A percentile compares a stretch with the other conserved stretches of the same genome.
These are phyloP conservation scores for Arthrobotrys musiformis DNA, from an alignment of 2,329 filamentous ascomycete genomes.

Conservation along the genomic window DNA sequence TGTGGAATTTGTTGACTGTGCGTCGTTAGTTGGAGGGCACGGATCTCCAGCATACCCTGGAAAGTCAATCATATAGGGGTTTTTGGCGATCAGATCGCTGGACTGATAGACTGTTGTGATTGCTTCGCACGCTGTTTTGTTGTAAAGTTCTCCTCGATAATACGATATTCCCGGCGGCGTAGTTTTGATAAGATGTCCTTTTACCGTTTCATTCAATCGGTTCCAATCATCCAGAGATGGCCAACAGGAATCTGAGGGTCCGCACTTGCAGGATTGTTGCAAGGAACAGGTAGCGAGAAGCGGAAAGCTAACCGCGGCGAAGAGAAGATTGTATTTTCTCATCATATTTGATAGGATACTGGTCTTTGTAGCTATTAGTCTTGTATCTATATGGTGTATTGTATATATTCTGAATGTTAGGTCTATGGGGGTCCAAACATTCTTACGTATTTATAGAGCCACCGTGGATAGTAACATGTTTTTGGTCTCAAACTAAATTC, in stretches of 20 bases:
- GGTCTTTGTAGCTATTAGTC: too few species aligned
- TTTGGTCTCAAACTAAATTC: too few species aligned
- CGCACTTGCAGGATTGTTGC: slow-evolving; percentile 63
- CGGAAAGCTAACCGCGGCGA: neutral
- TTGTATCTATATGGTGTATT: too few species aligned
- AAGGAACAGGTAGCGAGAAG: neutral
- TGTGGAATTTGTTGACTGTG: neutral
- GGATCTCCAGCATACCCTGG: neutral
- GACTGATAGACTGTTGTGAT: neutral
- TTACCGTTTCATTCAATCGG: slow-evolving; percentile 67
- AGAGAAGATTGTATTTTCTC: neutral
- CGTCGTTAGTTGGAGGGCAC: slow-evolving; percentile 44
- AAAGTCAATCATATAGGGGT: neutral
- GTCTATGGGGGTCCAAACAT: too few species aligned
- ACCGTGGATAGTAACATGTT: too few species aligned
- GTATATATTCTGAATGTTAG: too few species aligned
- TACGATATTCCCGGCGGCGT: slow-evolving; percentile 68
- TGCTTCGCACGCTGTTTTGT: neutral
- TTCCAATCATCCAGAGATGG: slow-evolving; percentile 66
- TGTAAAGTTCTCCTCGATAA: slow-evolving; percentile 61
- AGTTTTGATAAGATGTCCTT: slow-evolving; percentile 67
- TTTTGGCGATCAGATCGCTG: neutral
- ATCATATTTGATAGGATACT: too few species aligned
- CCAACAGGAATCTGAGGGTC: slow-evolving; percentile 70
- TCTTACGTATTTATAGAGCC: too few species aligned